Evolutionary conservation across 176 grass and related monocot genomes (phyloP), one percentile per base, ranked within the genome.

Genomic region (Tillandsia fasciculata): DNA sequence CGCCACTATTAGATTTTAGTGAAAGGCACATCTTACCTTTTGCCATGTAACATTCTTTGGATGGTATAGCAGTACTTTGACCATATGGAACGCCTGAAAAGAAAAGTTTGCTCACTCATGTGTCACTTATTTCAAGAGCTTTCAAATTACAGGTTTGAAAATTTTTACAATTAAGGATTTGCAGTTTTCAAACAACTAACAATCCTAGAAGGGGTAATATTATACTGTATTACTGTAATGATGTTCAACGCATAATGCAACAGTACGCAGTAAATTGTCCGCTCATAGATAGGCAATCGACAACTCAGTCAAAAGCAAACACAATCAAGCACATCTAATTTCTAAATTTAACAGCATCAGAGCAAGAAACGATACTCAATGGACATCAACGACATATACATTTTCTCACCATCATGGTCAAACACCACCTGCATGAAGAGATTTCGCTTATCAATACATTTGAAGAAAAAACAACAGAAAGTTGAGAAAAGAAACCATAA

Each of bases 1-100:
- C 33, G 33, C 33, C 33, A 42, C 33, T 42, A 42, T 42, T 6
- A 42, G 33, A 42, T 42, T 42, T 42, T 42, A 42, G 33, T 42
- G 33, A 65, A 63, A 63, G 58, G 69, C 49, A 64, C 51, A 78
- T 80, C 89, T 85, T 90, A 97, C 94, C 94, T 97, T 97, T 91
- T 85, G 84, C 81, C 94, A 87, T 90, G 74, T 78, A 81, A 82
- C 76, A 85, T 91, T 89, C 84, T 91, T 84, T 87, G 70, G 84
- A 91, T 91, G 76, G 84, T 79, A 87, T 82, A 76, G 79, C 33
- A 65, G 76, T 83, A 81, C 76, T 84, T 68, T 89, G 77, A 80
- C 86, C 89, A 85, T 87, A 97, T 56, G 83, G 81, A 83, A 90
- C 79, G 86, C 94, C 94, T 97, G 94, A 92, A 97, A 97, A 91